A percentile compares a stretch with the other conserved stretches of the same genome.
These are phyloP conservation scores for Cucumis variabilis DNA, from an alignment of 331 rosid genomes.

Conservation along the genomic window DNA sequence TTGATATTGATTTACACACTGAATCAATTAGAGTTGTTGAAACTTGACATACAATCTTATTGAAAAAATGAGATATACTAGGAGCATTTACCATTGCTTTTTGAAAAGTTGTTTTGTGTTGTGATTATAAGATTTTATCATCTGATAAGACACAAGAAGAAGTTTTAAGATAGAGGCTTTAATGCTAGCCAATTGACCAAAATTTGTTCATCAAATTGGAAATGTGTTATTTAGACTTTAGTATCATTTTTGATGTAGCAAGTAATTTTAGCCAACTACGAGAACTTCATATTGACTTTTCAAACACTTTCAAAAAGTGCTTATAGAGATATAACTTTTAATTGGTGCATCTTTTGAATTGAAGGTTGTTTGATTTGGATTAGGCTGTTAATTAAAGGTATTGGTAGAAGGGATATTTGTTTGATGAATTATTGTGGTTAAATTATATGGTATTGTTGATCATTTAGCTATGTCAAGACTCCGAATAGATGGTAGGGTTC, in stretches of 20 bases:
- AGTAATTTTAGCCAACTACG: too few relatives aligned
- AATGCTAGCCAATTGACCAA: background rate
- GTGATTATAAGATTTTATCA: background rate
- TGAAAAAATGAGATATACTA: background rate
- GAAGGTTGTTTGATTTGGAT: background rate
- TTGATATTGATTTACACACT: background rate
- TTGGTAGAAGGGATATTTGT: background rate
- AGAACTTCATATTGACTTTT: background rate
- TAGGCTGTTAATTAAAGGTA: background rate
- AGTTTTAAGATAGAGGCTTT: background rate
- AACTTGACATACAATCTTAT: constrained; percentile 20
- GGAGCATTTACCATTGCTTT: background rate
- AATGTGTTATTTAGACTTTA: background rate
- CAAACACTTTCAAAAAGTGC: background rate
- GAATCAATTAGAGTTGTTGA: constrained; percentile 2
- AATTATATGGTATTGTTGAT: background rate
- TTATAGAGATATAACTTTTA: background rate
- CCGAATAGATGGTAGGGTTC: background rate
- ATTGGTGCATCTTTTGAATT: background rate
- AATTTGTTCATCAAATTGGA: constrained; percentile 3
- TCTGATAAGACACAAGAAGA: background rate
- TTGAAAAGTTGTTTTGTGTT: background rate
- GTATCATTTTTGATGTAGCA: too few relatives aligned
- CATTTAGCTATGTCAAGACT: background rate
- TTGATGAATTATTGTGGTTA: background rate